Conservation (phyloP, 331 rosid genomes). For the Pyracantha coccinea region DNA sequence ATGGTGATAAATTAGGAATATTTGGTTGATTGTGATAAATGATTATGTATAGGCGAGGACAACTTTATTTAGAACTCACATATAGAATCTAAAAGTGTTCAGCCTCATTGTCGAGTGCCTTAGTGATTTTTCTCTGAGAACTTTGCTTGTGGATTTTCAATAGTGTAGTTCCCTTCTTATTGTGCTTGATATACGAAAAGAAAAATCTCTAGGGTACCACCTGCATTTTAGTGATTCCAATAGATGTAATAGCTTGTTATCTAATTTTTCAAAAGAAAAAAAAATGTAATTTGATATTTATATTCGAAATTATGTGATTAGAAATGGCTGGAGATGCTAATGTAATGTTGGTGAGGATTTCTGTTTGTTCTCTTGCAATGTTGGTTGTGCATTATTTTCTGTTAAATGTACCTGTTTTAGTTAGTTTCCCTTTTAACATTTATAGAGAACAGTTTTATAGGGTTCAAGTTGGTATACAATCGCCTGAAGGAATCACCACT, state of each 20-base stretch:
- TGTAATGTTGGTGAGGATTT: not conserved
- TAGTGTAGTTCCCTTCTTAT: not conserved
- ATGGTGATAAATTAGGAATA: too few species aligned
- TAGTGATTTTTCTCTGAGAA: not conserved
- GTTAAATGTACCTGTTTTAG: not conserved
- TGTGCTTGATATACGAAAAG: not conserved
- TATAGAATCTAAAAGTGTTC: not conserved
- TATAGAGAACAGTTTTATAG: conserved; percentile 53
- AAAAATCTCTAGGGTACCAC: not conserved
- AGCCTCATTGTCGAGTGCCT: not conserved
- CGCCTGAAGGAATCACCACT: conserved; percentile 74
- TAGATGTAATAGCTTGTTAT: not conserved
- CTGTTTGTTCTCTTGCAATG: not conserved
- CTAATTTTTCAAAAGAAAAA: not conserved
- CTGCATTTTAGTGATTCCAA: not conserved
- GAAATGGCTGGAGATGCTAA: not conserved
- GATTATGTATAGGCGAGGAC: too few species aligned
- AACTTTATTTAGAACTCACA: too few species aligned
- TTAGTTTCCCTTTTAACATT: conserved; percentile 14
- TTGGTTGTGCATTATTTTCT: not conserved
- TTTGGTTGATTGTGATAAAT: too few species aligned
- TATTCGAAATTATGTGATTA: not conserved
- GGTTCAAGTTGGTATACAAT: conserved; percentile 82
- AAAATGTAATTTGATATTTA: too few species aligned
- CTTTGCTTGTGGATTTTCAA: not conserved